Evolutionary conservation across 2,329 filamentous ascomycete genomes (phyloP), one percentile per base, ranked within the genome.

Genomic region (Botryotinia narcissicola): DNA sequence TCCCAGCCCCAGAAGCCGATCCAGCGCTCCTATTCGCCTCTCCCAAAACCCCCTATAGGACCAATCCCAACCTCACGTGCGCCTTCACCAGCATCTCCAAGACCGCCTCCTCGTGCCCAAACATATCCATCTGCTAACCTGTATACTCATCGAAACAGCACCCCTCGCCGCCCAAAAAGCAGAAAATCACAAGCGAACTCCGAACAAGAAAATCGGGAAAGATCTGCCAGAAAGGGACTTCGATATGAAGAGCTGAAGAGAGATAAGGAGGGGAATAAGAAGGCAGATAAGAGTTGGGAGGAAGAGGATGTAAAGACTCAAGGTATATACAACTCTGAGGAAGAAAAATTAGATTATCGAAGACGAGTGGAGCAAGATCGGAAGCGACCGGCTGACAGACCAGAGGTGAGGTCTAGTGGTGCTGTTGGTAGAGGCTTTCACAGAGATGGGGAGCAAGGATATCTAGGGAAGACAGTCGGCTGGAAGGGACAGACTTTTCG

Each of bases 271-370:
- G 10, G 48, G 5, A 51, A 14, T 0, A 51, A n/a, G 25, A 14
- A 14, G 5, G 10, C 48, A 8, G n/a, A 18, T 8, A 16, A 57
- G 5, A 29, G 3, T 8, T 16, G 51, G 12, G 7, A 7, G 16
- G n/a, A 18, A 29, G 6, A 4, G 3, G n/a, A 54, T 14, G 5
- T 4, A 29, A 29, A 18, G 14, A 16, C 9, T 57, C 3, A 57
- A 57, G 6, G 6, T 9, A 0, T 29, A 57, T 18, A 9, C 6
- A 1, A 9, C 14, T 9, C 6, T 0, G n/a, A 18, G 12, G 8
- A 8, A 8, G 51, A 16, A 18, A 16, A 29, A 18, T 32, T 2
- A 0, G 14, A 57, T 29, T 29, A 29, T 57, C n/a, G 3, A 57
- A 57, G 7, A 18, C 51, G 51, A 57, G 18, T 18, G 7, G 14